phyloP scores from a whole-genome alignment of 306 rosid genomes.

The Cicer judaicum region DNA sequence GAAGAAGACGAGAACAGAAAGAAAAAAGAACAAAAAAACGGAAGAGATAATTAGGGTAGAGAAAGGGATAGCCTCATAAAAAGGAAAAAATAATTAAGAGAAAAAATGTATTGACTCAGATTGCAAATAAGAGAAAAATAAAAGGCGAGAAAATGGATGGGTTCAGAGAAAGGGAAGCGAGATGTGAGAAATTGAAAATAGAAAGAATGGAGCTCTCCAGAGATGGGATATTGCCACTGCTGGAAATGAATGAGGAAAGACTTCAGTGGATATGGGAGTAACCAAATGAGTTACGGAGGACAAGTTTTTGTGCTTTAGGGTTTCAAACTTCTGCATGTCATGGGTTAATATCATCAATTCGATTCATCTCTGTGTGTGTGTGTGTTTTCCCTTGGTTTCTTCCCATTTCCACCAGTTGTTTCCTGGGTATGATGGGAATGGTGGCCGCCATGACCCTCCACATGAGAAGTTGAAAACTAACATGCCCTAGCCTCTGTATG shows the following conservation, averaged over 20 bases:
- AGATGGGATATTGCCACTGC: background rate
- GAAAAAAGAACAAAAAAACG: background rate
- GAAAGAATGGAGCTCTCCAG: background rate
- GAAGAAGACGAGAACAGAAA: background rate
- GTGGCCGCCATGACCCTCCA: background rate
- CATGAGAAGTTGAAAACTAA: background rate
- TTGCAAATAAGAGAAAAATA: background rate
- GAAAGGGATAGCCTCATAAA: background rate
- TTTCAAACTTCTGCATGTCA: background rate
- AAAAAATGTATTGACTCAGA: background rate
- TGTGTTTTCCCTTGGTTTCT: background rate
- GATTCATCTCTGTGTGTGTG: background rate
- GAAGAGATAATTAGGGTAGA: background rate
- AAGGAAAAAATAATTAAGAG: background rate
- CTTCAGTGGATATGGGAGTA: background rate
- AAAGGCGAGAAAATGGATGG: background rate
- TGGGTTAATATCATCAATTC: background rate
- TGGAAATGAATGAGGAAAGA: slow-evolving; percentile 7
- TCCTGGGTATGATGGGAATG: background rate
- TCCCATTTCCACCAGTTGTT: background rate
- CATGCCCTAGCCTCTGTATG: background rate
- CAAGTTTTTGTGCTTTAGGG: background rate
- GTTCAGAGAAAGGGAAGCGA: background rate
- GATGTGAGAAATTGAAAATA: background rate
- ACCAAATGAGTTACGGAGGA: background rate